Percentiles rank a stretch among this genome's conserved stretches.
These are phyloP conservation scores for Globisporangium lucens DNA, from an alignment of 352 stramenopile genomes.

Conservation along the genomic window DNA sequence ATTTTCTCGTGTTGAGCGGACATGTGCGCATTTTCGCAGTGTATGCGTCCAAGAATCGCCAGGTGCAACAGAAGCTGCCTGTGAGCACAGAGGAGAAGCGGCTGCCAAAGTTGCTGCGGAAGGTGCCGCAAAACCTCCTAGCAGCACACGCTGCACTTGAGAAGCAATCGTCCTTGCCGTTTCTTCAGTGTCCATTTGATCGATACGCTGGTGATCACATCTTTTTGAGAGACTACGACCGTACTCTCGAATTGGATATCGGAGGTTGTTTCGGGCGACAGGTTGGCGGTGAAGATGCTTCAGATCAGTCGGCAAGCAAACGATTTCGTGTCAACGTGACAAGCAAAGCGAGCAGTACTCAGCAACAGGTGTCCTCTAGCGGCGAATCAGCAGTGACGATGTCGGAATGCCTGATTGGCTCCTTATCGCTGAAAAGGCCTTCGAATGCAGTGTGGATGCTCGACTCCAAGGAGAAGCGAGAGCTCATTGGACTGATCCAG, in stretches of 20 bases:
- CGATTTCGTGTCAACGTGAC: not conserved
- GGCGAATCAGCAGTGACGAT: slow-evolving; percentile 30
- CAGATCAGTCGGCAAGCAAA: not conserved
- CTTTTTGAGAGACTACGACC: slow-evolving; percentile 32
- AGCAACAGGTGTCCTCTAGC: not conserved
- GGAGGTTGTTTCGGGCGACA: slow-evolving; percentile 28
- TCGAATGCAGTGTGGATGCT: not conserved
- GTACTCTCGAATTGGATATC: slow-evolving; percentile 19
- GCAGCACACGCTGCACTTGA: slow-evolving; percentile 7
- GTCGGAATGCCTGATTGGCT: slow-evolving; percentile 34
- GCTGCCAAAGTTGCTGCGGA: slow-evolving; percentile 10
- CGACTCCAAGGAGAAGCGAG: slow-evolving; percentile 16
- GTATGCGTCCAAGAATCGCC: slow-evolving; percentile 9
- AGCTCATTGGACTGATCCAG: slow-evolving; percentile 24
- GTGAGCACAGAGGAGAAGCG: slow-evolving; percentile 10
- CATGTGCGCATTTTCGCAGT: slow-evolving; percentile 18
- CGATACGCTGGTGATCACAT: slow-evolving; percentile 28
- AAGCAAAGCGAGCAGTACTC: not conserved
- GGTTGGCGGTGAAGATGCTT: slow-evolving; percentile 3
- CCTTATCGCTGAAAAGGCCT: slow-evolving; percentile 13
- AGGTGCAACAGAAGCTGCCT: not conserved
- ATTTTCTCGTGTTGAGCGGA: slow-evolving; percentile 24
- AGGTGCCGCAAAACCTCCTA: slow-evolving; percentile 1
- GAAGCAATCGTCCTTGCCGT: not conserved
- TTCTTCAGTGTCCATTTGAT: slow-evolving; percentile 16